phyloP scores from a whole-genome alignment of 2,329 filamentous ascomycete genomes.

The Claviceps pusilla region DNA sequence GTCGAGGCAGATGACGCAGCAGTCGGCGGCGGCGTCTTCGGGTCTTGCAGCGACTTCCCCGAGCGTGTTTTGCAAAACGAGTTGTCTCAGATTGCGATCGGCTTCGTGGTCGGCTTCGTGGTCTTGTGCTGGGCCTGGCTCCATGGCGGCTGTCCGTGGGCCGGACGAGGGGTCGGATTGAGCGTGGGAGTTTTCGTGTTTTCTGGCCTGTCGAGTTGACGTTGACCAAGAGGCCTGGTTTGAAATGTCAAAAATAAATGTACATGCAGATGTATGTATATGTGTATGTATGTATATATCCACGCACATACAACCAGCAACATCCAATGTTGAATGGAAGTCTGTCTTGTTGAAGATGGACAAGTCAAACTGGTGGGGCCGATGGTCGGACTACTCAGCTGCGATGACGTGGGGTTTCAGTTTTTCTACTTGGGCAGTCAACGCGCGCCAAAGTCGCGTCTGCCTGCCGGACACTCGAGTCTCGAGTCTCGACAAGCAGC shows the following conservation, averaged over 20 bases:
- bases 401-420: too few relatives aligned
- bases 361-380: neutral
- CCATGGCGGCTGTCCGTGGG: neutral
- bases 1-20: constrained; percentile 82
- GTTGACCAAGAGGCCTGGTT: too few relatives aligned
- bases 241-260: too few relatives aligned
- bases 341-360: neutral
- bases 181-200: neutral
- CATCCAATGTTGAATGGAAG: too few relatives aligned
- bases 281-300: too few relatives aligned
- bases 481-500: neutral
- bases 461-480: too few relatives aligned
- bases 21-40: constrained; percentile 16
- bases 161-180: too few relatives aligned
- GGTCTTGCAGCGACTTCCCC: constrained; percentile 22
- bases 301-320: too few relatives aligned
- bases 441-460: neutral
- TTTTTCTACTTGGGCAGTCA: too few relatives aligned
- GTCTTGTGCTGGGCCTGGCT: neutral
- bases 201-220: neutral
- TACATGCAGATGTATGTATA: too few relatives aligned
- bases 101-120: neutral
- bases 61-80: constrained; percentile 30
- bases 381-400: too few relatives aligned
- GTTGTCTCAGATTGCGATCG: constrained; percentile 23